Base-by-base conservation (phyloP, 2,329 filamentous ascomycete species). In the Daldinia sp. region DNA sequence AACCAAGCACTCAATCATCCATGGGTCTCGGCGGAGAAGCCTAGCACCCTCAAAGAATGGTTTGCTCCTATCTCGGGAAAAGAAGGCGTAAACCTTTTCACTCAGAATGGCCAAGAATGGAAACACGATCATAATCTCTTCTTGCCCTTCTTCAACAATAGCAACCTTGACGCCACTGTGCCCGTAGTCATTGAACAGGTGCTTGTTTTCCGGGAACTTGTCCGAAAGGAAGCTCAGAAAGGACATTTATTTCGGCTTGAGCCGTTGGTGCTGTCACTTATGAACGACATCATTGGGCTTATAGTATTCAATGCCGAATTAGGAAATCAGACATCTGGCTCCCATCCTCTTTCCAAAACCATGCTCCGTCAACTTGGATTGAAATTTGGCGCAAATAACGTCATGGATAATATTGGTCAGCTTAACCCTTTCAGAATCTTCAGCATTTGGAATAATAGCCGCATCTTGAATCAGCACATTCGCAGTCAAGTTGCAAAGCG, bases 271-370 rank as follows among this genome's bases (percentile, higher is more conserved):
- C 59, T 75, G 7, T 64, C 64, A n/a, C 69, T 75, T 47, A 75
- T 76, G 73, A 75, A 73, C 64, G 74, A 76, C 50, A 66, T 76
- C 32, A 75, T 73, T 15, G 73, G 73, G 35, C 69, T 69, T 5
- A 58, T 75, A 11, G 61, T 76, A 21, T 72, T 76, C 60, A 76
- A 75, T 34, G 64, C 72, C 1, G 68, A 74, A 23, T 59, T 76
- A n/a, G 69, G 69, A 6, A 75, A 73, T 19, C 75, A 75, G 58
- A 73, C 71, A 2, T 66, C 64, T 5, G 64, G 65, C 11, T 70
- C 70, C 10, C 72, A 75, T 30, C 74, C 74, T 1, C 71, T 76
- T 34, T 72, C 74, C 1, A 65, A 72, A 41, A 67, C 71, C 11
- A 75, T 75, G 74, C 65, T 74, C 5, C 67, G 61, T 7, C 71